These are phyloP conservation scores for Thelonectria olida DNA, from an alignment of 2,329 filamentous ascomycete genomes.

Conservation along the genomic window DNA sequence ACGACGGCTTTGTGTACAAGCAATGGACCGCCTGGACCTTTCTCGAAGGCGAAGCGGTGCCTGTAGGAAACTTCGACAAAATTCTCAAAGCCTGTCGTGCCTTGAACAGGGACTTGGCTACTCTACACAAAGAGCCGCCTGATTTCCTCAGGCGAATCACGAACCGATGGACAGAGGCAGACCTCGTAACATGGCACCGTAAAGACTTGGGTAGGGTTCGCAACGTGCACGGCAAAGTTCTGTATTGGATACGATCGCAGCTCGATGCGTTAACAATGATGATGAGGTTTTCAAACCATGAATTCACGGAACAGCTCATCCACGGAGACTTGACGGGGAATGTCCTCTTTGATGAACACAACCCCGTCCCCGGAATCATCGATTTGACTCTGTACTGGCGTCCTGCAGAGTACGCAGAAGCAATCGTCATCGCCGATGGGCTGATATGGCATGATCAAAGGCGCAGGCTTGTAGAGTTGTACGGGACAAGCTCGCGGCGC, in stretches of 20 bases:
- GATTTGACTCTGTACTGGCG: conserved; percentile 22
- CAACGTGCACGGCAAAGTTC: too few relatives aligned
- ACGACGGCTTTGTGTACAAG: conserved; percentile 1
- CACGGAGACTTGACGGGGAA: conserved; percentile 21
- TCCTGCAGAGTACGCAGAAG: conserved; percentile 11
- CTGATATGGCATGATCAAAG: conserved; percentile 1
- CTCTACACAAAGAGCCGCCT: background rate
- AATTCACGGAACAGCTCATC: background rate
- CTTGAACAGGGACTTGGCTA: background rate
- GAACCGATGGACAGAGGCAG: conserved; percentile 15
- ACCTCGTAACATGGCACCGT: conserved; percentile 14
- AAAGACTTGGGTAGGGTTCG: background rate
- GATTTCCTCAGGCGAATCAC: background rate
- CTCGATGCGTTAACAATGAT: too few relatives aligned
- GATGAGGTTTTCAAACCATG: too few relatives aligned
- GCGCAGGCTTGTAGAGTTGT: background rate
- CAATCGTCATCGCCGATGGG: conserved; percentile 17
- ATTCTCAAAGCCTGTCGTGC: conserved; percentile 9
- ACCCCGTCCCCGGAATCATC: conserved; percentile 5
- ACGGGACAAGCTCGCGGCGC: background rate
- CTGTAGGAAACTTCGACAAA: background rate
- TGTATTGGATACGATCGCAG: too few relatives aligned
- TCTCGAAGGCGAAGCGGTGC: background rate
- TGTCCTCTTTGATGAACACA: background rate
- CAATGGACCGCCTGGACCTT: conserved; percentile 12